Conservation (phyloP, 208 protist species). For the Trypanosoma brucei region DNA sequence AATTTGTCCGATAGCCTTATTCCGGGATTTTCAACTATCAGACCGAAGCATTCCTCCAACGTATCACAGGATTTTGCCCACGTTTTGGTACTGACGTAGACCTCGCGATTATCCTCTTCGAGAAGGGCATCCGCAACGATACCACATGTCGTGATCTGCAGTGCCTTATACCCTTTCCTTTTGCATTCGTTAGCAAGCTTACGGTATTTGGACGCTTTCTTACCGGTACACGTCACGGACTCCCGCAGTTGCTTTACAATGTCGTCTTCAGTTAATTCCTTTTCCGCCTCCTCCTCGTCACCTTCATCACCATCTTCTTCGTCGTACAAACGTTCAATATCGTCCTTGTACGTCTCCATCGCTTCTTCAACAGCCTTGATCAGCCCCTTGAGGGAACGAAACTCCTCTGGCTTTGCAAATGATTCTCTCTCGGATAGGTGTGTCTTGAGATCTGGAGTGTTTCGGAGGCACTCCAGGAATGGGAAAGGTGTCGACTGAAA, state of each 20-base stretch:
- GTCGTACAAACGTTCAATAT: constrained; percentile 23
- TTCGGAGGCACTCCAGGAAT: constrained; percentile 46
- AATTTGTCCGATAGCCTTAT: constrained; percentile 43
- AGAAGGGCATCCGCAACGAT: constrained; percentile 38
- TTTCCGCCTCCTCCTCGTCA: constrained; percentile 23
- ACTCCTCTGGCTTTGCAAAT: constrained; percentile 42
- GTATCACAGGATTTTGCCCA: constrained; percentile 47
- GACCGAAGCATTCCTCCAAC: constrained; percentile 30
- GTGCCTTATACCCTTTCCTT: constrained; percentile 33
- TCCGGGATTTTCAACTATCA: constrained; percentile 33
- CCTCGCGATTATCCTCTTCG: constrained; percentile 41
- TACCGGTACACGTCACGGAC: constrained; percentile 23
- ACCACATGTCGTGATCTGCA: constrained; percentile 49
- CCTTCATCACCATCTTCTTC: constrained; percentile 36
- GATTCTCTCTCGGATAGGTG: constrained; percentile 36
- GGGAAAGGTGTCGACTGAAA: constrained; percentile 35
- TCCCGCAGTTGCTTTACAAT: constrained; percentile 15
- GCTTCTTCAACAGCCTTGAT: constrained; percentile 24
- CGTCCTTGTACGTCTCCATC: constrained; percentile 36
- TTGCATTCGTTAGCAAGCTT: constrained; percentile 43
- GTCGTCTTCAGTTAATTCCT: constrained; percentile 24
- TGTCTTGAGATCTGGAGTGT: constrained; percentile 46
- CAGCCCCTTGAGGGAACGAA: constrained; percentile 49
- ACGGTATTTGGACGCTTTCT: constrained; percentile 34
- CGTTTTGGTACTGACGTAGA: constrained; percentile 38